Percentiles rank a stretch among this genome's conserved stretches.
Conservation (phyloP, 2,329 filamentous ascomycete genomes). For the Penicillium aurantiogriseum region DNA sequence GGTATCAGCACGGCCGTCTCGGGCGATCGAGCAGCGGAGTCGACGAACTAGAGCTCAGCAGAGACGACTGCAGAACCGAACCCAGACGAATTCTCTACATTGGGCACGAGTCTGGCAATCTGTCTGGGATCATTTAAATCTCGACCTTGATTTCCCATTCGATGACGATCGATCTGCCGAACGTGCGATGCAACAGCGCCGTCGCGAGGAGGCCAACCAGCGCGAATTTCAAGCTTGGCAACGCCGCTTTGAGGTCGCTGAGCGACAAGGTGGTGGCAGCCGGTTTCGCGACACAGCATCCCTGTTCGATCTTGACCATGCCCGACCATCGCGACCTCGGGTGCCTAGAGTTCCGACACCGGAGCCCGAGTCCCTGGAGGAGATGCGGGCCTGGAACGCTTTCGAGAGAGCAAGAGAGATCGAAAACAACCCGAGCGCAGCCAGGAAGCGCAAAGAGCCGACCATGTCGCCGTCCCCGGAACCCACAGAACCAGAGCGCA, state of each 20-base stretch:
- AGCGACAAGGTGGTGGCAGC: slow-evolving; percentile 71
- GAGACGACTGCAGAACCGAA: slow-evolving; percentile 40
- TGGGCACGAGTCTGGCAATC: slow-evolving; percentile 85
- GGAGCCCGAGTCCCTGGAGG: slow-evolving; percentile 72
- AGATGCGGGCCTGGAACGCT: slow-evolving; percentile 82
- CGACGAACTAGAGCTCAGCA: slow-evolving; percentile 49
- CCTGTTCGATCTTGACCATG: slow-evolving; percentile 53
- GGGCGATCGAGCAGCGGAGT: slow-evolving; percentile 46
- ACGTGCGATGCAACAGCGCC: slow-evolving; percentile 56
- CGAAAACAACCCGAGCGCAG: slow-evolving; percentile 50
- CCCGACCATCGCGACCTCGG: slow-evolving; percentile 43
- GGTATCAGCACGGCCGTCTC: slow-evolving; percentile 30
- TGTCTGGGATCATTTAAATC: slow-evolving; percentile 73
- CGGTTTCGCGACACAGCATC: slow-evolving; percentile 69
- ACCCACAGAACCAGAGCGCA: slow-evolving; percentile 70
- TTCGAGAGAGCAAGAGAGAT: slow-evolving; percentile 80
- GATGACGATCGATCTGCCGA: slow-evolving; percentile 65
- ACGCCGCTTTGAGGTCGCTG: slow-evolving; percentile 76
- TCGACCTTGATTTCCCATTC: slow-evolving; percentile 84
- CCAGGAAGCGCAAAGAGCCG: slow-evolving; percentile 52
- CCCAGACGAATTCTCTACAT: slow-evolving; percentile 51
- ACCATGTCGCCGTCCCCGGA: slow-evolving; percentile 76
- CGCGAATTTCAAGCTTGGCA: slow-evolving; percentile 72
- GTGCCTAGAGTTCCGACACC: slow-evolving; percentile 44
- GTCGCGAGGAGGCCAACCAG: slow-evolving; percentile 50